Evolutionary conservation across 176 grass and related monocot species (phyloP).

Genomic region (Tillandsia leiboldiana): DNA sequence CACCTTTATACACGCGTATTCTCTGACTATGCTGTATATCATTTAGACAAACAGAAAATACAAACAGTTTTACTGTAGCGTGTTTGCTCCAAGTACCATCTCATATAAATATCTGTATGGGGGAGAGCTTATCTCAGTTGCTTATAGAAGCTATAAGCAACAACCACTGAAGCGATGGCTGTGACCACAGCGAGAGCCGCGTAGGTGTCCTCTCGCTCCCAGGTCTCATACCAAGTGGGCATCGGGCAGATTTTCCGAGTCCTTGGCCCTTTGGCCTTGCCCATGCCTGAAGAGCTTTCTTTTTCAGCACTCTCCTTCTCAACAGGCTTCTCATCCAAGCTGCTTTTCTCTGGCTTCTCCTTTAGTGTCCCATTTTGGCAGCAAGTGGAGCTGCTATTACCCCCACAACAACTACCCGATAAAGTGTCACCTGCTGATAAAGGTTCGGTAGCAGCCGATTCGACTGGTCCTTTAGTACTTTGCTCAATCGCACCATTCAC

Average conservation of each 20-base stretch:
- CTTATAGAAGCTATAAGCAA: conserved; percentile 79
- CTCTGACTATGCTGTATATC: background rate
- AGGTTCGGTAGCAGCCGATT: conserved; percentile 22
- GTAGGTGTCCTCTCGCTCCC: conserved; percentile 72
- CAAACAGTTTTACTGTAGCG: conserved; percentile 23
- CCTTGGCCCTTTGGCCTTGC: conserved; percentile 27
- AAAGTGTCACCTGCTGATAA: conserved; percentile 14
- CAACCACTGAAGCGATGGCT: conserved; percentile 48
- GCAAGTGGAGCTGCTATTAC: conserved; percentile 41
- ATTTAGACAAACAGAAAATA: background rate
- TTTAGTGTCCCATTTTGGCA: conserved; percentile 46
- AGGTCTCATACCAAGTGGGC: conserved; percentile 80
- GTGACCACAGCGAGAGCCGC: conserved; percentile 66
- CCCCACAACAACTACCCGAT: conserved; percentile 60
- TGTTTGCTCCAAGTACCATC: conserved; percentile 4
- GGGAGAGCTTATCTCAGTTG: conserved; percentile 31
- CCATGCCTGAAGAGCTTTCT: background rate
- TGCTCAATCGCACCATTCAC: conserved; percentile 25
- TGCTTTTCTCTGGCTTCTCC: conserved; percentile 34
- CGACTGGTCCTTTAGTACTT: conserved; percentile 25
- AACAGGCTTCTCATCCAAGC: conserved; percentile 29
- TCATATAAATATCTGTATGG: conserved; percentile 13
- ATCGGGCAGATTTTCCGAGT: conserved; percentile 44
- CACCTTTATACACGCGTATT: background rate
- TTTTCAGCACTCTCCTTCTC: conserved; percentile 32